Conservation (phyloP, 2,329 filamentous ascomycete genomes). For the Cryphonectria naterciae region DNA sequence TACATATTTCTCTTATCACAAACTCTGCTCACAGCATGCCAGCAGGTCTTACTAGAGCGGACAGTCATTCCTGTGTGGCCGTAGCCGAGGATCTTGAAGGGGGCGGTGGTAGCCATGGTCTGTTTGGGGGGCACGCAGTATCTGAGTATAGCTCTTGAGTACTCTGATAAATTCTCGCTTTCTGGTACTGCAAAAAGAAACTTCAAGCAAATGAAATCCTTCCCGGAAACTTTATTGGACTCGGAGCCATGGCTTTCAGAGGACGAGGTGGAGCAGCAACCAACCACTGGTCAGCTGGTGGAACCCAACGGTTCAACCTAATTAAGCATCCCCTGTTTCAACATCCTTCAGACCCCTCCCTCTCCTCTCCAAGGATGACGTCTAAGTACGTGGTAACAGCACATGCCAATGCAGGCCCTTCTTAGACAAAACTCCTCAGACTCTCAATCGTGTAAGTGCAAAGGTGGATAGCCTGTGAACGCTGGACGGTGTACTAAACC, state of each 20-base stretch:
- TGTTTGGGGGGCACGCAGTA: not conserved
- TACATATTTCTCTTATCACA: not conserved
- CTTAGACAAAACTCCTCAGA: no score
- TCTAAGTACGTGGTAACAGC: no score
- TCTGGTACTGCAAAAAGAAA: not conserved
- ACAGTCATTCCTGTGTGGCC: constrained; percentile 20
- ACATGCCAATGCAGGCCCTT: no score
- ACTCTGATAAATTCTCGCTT: not conserved
- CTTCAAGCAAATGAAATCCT: not conserved
- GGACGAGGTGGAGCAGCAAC: no score
- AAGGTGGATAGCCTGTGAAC: no score
- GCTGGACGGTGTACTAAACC: no score
- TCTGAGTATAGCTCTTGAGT: not conserved
- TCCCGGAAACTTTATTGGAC: not conserved
- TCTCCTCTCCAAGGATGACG: no score
- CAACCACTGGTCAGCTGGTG: not conserved
- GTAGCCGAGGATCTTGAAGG: constrained; percentile 23
- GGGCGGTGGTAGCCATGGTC: not conserved
- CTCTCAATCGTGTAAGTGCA: no score
- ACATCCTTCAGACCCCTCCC: no score
- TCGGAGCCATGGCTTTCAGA: not conserved
- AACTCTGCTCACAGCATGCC: no score
- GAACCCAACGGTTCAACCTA: not conserved
- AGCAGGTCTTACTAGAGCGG: constrained; percentile 17
- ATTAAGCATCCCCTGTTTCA: no score